These are phyloP conservation scores for Fraxinus sp. DNA, from an alignment of 305 asterid species.

Conservation along the genomic window DNA sequence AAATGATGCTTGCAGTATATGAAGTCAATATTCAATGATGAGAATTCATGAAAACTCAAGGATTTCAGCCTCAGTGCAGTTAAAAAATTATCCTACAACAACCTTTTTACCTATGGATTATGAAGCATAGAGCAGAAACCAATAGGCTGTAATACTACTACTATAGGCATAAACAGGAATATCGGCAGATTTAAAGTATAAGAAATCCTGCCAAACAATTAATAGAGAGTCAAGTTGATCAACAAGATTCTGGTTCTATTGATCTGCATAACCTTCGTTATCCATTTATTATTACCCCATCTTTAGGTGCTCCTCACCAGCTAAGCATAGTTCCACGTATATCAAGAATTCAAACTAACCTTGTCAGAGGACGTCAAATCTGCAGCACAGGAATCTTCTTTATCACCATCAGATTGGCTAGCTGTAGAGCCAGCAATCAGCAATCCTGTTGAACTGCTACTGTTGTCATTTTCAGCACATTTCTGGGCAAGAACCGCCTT, in stretches of 20 bases:
- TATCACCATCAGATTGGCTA: conserved; percentile 45
- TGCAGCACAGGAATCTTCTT: conserved; percentile 39
- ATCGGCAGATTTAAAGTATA: neutral
- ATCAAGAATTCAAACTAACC: conserved; percentile 45
- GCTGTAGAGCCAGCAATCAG: conserved; percentile 36
- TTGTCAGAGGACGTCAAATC: conserved; percentile 38
- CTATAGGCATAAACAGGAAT: neutral
- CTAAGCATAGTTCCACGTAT: neutral
- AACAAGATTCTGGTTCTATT: conserved; percentile 2
- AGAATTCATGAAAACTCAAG: neutral
- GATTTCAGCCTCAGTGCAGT: neutral
- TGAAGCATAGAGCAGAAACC: neutral
- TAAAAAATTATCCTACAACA: neutral
- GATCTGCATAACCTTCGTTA: conserved; percentile 6
- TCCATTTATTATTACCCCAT: neutral
- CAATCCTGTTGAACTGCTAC: conserved; percentile 37
- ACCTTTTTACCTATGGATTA: neutral
- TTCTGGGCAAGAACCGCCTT: conserved; percentile 45
- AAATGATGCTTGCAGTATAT: neutral
- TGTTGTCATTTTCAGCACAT: conserved; percentile 48
- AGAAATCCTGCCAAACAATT: neutral
- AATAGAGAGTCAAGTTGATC: neutral
- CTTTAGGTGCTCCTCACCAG: conserved; percentile 9
- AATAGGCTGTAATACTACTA: neutral
- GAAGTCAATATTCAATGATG: neutral